Evolutionary conservation across 202 grass and related monocot genomes (phyloP), one percentile per base, ranked within the genome.

Genomic region (Dendrocalamus latiflorus): DNA sequence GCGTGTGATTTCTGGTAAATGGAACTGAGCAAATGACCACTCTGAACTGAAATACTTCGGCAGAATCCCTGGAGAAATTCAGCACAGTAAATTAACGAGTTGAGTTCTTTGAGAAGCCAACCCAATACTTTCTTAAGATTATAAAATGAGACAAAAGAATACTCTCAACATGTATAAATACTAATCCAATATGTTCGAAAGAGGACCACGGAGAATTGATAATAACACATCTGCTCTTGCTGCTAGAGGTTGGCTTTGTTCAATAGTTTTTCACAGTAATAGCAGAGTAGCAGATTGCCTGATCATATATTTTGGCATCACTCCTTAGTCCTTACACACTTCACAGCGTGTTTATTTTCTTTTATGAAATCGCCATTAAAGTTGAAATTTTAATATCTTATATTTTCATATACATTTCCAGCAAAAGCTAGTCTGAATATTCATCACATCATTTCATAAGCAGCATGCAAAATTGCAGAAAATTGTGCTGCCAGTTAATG

Each of bases 21-120:
- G 88, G 68, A 97, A 97, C 55, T 97, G 95, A 51, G 95, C 88
- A 91, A 94, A 97, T 42, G 95, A 97, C 95, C 95, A 94, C 79
- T 97, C 95, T 73, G 95, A 97, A 88, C 86, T 97, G 76, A 97
- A 97, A 85, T 94, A 94, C 68, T 88, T 97, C 0, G 92, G 95
- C 57, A 97, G 81, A 71, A 97, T 89, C 45, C 88, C 95, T 97
- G 84, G 24, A 89, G 33, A 65, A 83, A 85, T 81, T 60, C 1
- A 90, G 58, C 38, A 63, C 21, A 7, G 42, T 64, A 63, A 70
- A 41, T 75, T 73, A 72, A 49, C 13, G 8, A 36, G 37, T 51
- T 22, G 1, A 0, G 3, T 58, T 68, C 34, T 59, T 58, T 68
- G 21, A 67, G 34, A 68, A 71, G 24, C 41, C 34, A 63, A 9